Conservation (phyloP, 495 filamentous ascomycete genomes). For the Parmelia sp. region DNA sequence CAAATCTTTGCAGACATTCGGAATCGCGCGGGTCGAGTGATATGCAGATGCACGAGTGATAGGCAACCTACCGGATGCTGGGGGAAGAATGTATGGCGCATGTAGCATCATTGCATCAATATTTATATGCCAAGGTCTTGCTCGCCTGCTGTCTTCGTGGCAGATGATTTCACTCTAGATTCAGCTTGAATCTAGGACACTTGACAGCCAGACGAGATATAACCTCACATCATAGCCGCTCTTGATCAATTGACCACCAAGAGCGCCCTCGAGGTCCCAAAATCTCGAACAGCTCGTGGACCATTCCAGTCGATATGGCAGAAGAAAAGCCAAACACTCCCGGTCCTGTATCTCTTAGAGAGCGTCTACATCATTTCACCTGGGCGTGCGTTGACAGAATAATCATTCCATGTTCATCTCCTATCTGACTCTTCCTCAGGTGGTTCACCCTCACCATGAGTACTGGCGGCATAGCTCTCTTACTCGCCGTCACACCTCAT, state of each 20-base stretch:
- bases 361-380: constrained; percentile 60
- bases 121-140: neutral
- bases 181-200: neutral
- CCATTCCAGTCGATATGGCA: neutral
- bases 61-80: neutral
- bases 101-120: no score
- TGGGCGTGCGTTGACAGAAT: constrained; percentile 40
- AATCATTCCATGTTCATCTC: neutral
- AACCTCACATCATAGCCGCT: neutral
- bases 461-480: constrained; percentile 56
- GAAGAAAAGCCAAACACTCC: neutral
- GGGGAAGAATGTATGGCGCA: neutral
- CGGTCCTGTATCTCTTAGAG: constrained; percentile 25
- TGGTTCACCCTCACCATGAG: constrained; percentile 67
- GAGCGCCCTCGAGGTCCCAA: neutral
- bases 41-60: neutral
- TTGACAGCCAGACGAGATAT: neutral
- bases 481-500: constrained; percentile 53
- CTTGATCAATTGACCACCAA: neutral
- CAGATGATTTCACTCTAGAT: neutral
- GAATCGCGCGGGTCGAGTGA: neutral
- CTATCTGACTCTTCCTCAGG: neutral
- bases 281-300: neutral
- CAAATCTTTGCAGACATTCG: neutral
- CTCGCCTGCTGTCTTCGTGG: neutral